These are phyloP conservation scores for Cryphonectria parasitica DNA, from an alignment of 2,329 filamentous ascomycete genomes.

Conservation along the genomic window DNA sequence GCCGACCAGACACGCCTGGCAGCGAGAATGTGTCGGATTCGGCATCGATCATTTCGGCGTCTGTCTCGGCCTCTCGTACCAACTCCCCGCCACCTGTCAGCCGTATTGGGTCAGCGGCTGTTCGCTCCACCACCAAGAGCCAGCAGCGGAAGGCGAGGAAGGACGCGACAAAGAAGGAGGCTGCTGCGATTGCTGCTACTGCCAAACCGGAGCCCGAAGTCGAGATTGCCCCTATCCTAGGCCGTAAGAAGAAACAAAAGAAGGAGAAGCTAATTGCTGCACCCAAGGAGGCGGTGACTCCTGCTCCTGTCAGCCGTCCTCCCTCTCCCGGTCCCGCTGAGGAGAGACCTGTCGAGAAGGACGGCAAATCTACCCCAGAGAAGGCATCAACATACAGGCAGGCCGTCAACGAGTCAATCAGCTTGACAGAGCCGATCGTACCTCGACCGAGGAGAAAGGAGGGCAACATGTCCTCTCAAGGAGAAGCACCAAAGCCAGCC, in stretches of 20 bases:
- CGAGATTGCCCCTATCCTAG: slow-evolving; percentile 72
- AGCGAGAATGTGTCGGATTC: slow-evolving; percentile 74
- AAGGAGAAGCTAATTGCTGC: slow-evolving; percentile 61
- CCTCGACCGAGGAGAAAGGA: slow-evolving; percentile 27
- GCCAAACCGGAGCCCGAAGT: slow-evolving; percentile 54
- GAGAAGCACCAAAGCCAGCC: slow-evolving; percentile 17
- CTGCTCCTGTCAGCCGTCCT: slow-evolving; percentile 23
- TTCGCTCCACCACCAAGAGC: slow-evolving; percentile 74
- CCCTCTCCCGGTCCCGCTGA: slow-evolving; percentile 20
- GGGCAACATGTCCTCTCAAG: slow-evolving; percentile 12
- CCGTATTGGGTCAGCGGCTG: slow-evolving; percentile 69
- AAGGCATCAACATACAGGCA: slow-evolving; percentile 29
- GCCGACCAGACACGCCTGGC: slow-evolving; percentile 73
- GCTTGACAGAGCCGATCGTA: slow-evolving; percentile 22
- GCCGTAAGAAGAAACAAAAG: slow-evolving; percentile 84
- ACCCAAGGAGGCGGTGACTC: slow-evolving; percentile 31
- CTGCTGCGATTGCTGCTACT: slow-evolving; percentile 54
- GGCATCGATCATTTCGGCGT: slow-evolving; percentile 73
- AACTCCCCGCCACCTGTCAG: slow-evolving; percentile 68
- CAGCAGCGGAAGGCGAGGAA: slow-evolving; percentile 78
- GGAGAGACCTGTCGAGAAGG: slow-evolving; percentile 24
- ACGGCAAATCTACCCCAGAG: slow-evolving; percentile 15
- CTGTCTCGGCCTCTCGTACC: slow-evolving; percentile 68
- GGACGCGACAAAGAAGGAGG: slow-evolving; percentile 68
- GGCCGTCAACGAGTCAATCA: slow-evolving; percentile 31